Evolutionary conservation across 441 rosid species (phyloP).

Genomic region (Metrosideros polymorpha): DNA sequence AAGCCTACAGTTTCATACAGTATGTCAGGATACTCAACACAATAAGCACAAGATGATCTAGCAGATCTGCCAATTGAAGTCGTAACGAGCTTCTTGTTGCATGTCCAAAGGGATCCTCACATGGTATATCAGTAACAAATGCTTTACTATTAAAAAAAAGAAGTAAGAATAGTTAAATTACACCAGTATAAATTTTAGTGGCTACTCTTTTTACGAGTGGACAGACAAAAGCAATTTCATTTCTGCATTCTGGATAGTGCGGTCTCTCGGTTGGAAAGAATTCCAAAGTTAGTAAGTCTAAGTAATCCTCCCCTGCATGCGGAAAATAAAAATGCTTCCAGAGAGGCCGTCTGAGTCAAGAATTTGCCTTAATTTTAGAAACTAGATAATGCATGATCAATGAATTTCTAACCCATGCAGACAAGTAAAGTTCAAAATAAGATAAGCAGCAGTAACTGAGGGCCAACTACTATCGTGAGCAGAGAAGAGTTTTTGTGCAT

Average conservation of each 20-base stretch:
- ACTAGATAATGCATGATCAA: not conserved
- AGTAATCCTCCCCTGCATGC: not conserved
- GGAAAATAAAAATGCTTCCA: not conserved
- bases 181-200: not conserved
- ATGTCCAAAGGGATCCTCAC: not conserved
- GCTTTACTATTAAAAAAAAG: not conserved
- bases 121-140: not conserved
- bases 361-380: not conserved
- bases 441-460: not conserved
- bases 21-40: not conserved
- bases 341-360: not conserved
- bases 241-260: not conserved
- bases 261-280: not conserved
- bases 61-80: not conserved
- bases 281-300: not conserved
- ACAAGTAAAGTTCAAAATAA: not conserved
- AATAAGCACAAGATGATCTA: not conserved
- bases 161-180: not conserved
- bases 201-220: not conserved
- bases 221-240: not conserved
- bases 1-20: slow-evolving; percentile 34
- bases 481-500: not conserved
- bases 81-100: not conserved
- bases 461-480: not conserved
- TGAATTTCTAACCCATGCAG: not conserved